Base-by-base conservation (phyloP, 1,284 basidiomycete species). In the Ceratobasidium theobromae region DNA sequence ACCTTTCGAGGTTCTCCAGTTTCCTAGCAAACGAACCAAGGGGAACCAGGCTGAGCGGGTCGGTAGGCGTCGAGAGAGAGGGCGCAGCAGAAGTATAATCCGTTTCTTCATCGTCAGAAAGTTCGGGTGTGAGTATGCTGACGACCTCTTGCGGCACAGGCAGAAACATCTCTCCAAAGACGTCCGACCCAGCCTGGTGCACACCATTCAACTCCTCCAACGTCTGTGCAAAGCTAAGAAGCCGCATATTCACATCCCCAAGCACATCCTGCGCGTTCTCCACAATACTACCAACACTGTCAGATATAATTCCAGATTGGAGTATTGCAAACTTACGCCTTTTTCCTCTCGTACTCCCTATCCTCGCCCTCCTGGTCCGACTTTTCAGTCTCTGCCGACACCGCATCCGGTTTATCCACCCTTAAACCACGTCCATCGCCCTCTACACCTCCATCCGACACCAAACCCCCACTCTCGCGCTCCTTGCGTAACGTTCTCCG, bases 81-180 rank as follows among this genome's bases (percentile, higher is more conserved):
- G n/a, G n/a, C n/a, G n/a, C n/a, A n/a, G n/a, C n/a, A n/a, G n/a
- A n/a, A n/a, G n/a, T n/a, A n/a, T n/a, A n/a, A n/a, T n/a, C n/a
- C n/a, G 43, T 46, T 18, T 53, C 49, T 3, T 27, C 8, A 4
- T 14, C 23, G 8, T 45, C 43, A 9, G 43, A 45, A 21, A 45
- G 43, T 21, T 53, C 60, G n/a, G 48, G 38, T 8, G 49, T 38
- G 27, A 64, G 60, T 18, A 49, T 28, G 18, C 33, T 27, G 49
- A 64, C 49, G 18, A 64, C 49, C 9, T 52, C 14, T 21, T 16
- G 40, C 4, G 60, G 60, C 23, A 64, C 40, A 6, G 35, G 14
- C 38, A 64, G 11, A 27, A 64, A 53, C 60, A 64, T 64, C 18
- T 64, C 60, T 21, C 60, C 60, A 32, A 62, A 64, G n/a, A 64